Evolutionary conservation across 2,329 filamentous ascomycete genomes (phyloP).

Genomic region (Cercospora janseana): DNA sequence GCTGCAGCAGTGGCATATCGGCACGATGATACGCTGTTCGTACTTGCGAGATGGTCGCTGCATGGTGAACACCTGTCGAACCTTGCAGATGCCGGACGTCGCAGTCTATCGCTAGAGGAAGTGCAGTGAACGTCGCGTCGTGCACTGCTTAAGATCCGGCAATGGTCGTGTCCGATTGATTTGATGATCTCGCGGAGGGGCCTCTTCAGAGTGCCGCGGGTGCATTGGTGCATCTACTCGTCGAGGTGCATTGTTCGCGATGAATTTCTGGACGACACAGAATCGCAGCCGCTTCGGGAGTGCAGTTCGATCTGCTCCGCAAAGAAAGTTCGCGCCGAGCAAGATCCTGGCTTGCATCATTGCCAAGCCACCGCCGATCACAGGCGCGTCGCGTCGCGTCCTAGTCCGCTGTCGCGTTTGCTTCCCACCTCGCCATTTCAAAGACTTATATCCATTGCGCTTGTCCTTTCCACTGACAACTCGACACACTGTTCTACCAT

Average conservation of each 20-base stretch:
- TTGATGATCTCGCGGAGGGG: conserved; percentile 27
- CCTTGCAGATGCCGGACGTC: neutral
- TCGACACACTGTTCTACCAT: conserved; percentile 1
- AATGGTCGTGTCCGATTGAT: conserved; percentile 20
- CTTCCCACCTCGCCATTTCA: conserved; percentile 3
- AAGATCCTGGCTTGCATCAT: neutral
- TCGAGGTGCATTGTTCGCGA: conserved; percentile 10
- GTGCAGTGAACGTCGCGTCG: conserved; percentile 1
- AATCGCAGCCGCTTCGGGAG: conserved; percentile 3
- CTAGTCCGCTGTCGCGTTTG: conserved; percentile 4
- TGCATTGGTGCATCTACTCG: conserved; percentile 28
- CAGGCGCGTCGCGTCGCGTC: conserved; percentile 5
- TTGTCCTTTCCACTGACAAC: neutral
- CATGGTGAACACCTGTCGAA: neutral
- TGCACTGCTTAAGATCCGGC: neutral
- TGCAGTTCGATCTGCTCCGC: conserved; percentile 1
- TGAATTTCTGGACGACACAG: neutral
- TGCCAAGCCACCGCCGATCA: conserved; percentile 4
- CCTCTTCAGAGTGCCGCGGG: conserved; percentile 21
- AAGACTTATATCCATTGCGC: conserved; percentile 3
- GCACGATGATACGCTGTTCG: neutral
- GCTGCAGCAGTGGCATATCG: neutral
- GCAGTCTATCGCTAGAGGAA: neutral
- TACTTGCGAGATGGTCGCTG: neutral
- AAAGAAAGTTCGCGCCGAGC: conserved; percentile 4